Conservation (phyloP, 805 yeast species). For the Lachancea sp. region DNA sequence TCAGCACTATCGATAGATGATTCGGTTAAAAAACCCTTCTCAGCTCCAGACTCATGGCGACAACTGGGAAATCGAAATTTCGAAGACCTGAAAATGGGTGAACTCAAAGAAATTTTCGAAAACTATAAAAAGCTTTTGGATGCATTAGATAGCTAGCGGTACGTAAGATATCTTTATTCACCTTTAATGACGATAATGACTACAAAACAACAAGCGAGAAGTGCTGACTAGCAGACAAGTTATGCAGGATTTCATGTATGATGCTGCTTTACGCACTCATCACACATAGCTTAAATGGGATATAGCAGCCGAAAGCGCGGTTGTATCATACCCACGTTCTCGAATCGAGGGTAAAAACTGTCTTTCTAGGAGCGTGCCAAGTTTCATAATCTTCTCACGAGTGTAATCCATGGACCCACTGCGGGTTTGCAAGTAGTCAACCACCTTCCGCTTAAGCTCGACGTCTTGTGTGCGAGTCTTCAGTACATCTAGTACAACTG, state of each 20-base stretch:
- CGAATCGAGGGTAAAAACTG: constrained; percentile 17
- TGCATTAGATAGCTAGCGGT: constrained; percentile 6
- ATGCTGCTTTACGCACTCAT: not conserved
- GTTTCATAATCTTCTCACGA: constrained; percentile 14
- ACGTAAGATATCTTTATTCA: not conserved
- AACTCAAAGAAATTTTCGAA: constrained; percentile 27
- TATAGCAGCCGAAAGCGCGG: constrained; percentile 11
- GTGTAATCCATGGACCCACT: constrained; percentile 28
- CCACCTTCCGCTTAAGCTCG: constrained; percentile 44
- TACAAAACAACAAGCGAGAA: not conserved
- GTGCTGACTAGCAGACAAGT: not conserved
- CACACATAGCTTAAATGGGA: constrained; percentile 11
- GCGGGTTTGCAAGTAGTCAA: constrained; percentile 39
- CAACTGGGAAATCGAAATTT: constrained; percentile 20
- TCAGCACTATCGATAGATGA: constrained; percentile 1
- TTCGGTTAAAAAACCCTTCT: constrained; percentile 1
- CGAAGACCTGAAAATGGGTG: constrained; percentile 27
- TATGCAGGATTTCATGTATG: not conserved
- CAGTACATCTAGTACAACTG: constrained; percentile 42
- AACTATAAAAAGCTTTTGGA: constrained; percentile 20
- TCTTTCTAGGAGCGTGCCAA: constrained; percentile 18
- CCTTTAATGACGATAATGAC: constrained; percentile 2
- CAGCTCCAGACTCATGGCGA: constrained; percentile 18
- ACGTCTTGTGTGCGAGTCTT: constrained; percentile 45
- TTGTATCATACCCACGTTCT: constrained; percentile 5